phyloP scores from a whole-genome alignment of 768 basidiomycete genomes.

The Pholiota conissans region DNA sequence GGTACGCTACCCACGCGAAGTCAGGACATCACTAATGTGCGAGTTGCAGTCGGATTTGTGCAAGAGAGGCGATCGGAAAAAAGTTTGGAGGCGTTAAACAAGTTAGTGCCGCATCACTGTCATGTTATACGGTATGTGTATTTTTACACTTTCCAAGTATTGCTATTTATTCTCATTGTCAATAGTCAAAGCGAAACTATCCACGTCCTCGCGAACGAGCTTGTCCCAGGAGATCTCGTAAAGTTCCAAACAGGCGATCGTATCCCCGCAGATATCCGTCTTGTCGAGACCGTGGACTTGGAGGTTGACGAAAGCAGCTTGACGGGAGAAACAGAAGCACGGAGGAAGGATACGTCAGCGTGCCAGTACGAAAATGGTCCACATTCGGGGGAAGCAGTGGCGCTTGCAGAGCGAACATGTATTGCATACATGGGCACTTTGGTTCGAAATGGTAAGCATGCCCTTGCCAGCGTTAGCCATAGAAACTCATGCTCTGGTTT shows the following conservation, averaged over 20 bases:
- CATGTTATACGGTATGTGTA: slow-evolving; percentile 71
- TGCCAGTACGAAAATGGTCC: slow-evolving; percentile 45
- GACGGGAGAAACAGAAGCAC: slow-evolving; percentile 88
- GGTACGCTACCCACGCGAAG: slow-evolving; percentile 48
- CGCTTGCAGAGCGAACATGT: slow-evolving; percentile 83
- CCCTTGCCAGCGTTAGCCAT: slow-evolving; percentile 10
- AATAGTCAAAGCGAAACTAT: slow-evolving; percentile 58
- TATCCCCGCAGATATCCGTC: slow-evolving; percentile 89
- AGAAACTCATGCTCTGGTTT: background rate
- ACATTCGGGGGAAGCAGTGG: slow-evolving; percentile 40
- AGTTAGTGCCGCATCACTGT: slow-evolving; percentile 96
- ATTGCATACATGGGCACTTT: slow-evolving; percentile 97
- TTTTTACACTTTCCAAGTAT: slow-evolving; percentile 20
- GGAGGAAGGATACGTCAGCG: slow-evolving; percentile 61
- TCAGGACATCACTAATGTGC: slow-evolving; percentile 15
- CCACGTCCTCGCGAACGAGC: slow-evolving; percentile 91
- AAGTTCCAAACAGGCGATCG: slow-evolving; percentile 91
- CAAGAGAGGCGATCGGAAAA: slow-evolving; percentile 95
- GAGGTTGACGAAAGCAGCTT: slow-evolving; percentile 96
- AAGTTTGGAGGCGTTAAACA: slow-evolving; percentile 92
- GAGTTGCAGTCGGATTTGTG: slow-evolving; percentile 77
- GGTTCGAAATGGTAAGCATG: slow-evolving; percentile 74
- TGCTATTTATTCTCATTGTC: slow-evolving; percentile 24
- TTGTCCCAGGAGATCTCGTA: slow-evolving; percentile 94
- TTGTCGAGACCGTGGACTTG: slow-evolving; percentile 78